Conservation (phyloP, 331 rosid species). For the Arachis monticola region DNA sequence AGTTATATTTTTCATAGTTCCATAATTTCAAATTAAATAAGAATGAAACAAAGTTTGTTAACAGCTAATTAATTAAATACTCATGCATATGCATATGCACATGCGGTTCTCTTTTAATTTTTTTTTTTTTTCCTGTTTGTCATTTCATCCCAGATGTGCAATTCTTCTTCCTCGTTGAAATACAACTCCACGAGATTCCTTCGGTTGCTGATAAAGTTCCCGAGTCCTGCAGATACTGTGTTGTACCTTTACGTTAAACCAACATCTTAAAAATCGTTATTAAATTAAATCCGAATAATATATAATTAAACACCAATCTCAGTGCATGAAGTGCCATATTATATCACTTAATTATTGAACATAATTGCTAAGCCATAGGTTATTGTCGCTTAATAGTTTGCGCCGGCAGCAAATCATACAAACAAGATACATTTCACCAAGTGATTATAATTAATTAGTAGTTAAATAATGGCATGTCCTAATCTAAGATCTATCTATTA, state of each 20-base stretch:
- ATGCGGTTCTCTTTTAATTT: constrained; percentile 5
- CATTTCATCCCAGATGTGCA: constrained; percentile 44
- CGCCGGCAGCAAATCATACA: constrained; percentile 53
- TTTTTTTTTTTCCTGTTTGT: constrained; percentile 4
- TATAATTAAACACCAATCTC: constrained; percentile 45
- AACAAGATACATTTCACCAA: constrained; percentile 46
- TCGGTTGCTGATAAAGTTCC: constrained; percentile 41
- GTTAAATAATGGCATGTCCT: constrained; percentile 47
- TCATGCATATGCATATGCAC: not conserved
- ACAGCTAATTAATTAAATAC: too few relatives aligned
- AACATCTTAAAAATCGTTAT: constrained; percentile 9
- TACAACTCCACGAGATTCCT: constrained; percentile 57
- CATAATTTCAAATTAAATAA: not conserved
- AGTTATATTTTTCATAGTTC: not conserved
- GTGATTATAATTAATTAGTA: constrained; percentile 11
- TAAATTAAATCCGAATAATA: not conserved
- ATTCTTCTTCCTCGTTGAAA: constrained; percentile 41
- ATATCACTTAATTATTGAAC: constrained; percentile 40
- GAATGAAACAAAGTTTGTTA: not conserved
- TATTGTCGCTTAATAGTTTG: constrained; percentile 48
- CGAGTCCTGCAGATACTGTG: constrained; percentile 43
- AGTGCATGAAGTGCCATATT: constrained; percentile 35
- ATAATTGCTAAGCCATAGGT: constrained; percentile 33
- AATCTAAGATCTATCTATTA: constrained; percentile 44
- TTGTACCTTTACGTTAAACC: constrained; percentile 50